These are phyloP conservation scores for Suhomyces guaymorum DNA, from an alignment of 1,139 yeast species.

Conservation along the genomic window DNA sequence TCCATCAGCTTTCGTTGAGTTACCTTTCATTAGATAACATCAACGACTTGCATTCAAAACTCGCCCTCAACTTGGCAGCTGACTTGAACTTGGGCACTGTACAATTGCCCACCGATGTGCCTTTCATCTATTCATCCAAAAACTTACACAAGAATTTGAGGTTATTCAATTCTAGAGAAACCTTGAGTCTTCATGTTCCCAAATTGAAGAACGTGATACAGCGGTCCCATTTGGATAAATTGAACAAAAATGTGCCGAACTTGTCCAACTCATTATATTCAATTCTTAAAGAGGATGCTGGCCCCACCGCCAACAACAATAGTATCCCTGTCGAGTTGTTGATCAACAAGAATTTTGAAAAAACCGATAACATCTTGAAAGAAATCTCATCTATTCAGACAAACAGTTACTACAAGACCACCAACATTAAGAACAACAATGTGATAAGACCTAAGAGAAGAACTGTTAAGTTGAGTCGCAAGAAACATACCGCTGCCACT, in stretches of 20 bases:
- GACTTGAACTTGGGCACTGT: slow-evolving; percentile 5
- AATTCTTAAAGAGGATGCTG: slow-evolving; percentile 21
- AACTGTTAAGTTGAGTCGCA: slow-evolving; percentile 39
- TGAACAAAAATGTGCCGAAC: slow-evolving; percentile 41
- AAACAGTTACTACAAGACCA: slow-evolving; percentile 38
- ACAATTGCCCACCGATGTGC: slow-evolving; percentile 11
- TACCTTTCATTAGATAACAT: slow-evolving; percentile 57
- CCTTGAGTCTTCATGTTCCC: slow-evolving; percentile 68
- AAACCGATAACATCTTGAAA: slow-evolving; percentile 40
- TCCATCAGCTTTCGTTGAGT: slow-evolving; percentile 72
- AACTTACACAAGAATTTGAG: slow-evolving; percentile 71
- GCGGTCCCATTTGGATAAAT: slow-evolving; percentile 49
- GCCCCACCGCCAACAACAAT: slow-evolving; percentile 21
- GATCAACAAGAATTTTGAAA: slow-evolving; percentile 28
- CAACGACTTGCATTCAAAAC: slow-evolving; percentile 32
- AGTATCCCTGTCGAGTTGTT: slow-evolving; percentile 44
- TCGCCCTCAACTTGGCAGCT: slow-evolving; percentile 19
- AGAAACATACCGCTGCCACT: slow-evolving; percentile 17
- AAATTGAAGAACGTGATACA: slow-evolving; percentile 57
- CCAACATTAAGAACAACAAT: slow-evolving; percentile 29
- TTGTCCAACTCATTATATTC: slow-evolving; percentile 40
- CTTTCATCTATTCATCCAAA: slow-evolving; percentile 25
- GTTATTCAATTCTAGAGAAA: slow-evolving; percentile 76
- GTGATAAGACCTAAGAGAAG: slow-evolving; percentile 50
- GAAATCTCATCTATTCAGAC: slow-evolving; percentile 53